Percentiles rank a stretch among this genome's conserved stretches.
phyloP scores from a whole-genome alignment of 2,329 filamentous ascomycete genomes.

The Allantophomopsis lycopodina region DNA sequence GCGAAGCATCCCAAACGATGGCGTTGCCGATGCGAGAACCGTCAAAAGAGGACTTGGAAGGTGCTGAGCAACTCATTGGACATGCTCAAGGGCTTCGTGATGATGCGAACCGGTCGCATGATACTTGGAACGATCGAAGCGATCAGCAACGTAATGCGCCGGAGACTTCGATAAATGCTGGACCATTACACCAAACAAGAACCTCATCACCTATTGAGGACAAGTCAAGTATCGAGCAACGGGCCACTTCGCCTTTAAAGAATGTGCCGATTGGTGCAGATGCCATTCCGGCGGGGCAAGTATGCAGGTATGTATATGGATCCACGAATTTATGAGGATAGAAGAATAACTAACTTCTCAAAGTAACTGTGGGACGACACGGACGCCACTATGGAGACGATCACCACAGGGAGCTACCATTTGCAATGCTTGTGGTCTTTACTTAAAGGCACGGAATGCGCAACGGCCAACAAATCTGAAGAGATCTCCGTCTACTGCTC shows the following conservation, averaged over 20 bases:
- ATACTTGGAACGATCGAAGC: not conserved
- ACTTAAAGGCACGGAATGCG: slow-evolving; percentile 85
- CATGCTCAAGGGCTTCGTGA: slow-evolving; percentile 7
- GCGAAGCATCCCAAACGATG: slow-evolving; percentile 7
- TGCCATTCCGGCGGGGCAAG: slow-evolving; percentile 32
- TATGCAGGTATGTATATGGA: slow-evolving; percentile 49
- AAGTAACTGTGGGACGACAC: slow-evolving; percentile 90
- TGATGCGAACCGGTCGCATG: not conserved
- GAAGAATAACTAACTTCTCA: not conserved
- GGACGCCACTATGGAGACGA: slow-evolving; percentile 87
- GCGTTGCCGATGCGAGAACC: slow-evolving; percentile 7
- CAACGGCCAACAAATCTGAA: slow-evolving; percentile 84
- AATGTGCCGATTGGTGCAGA: not conserved
- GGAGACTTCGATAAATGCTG: not conserved
- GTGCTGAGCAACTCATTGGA: slow-evolving; percentile 10
- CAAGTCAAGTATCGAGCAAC: too few species aligned
- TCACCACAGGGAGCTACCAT: slow-evolving; percentile 90
- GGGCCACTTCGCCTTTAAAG: too few species aligned
- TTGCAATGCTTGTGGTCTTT: slow-evolving; percentile 94
- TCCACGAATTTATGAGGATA: too few species aligned
- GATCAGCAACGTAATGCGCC: not conserved
- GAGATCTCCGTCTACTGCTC: slow-evolving; percentile 45
- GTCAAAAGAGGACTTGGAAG: slow-evolving; percentile 12
- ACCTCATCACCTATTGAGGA: not conserved
- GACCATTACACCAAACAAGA: not conserved